Evolutionary conservation across 2,329 filamentous ascomycete species (phyloP).

Genomic region (Stemphylium beticola): DNA sequence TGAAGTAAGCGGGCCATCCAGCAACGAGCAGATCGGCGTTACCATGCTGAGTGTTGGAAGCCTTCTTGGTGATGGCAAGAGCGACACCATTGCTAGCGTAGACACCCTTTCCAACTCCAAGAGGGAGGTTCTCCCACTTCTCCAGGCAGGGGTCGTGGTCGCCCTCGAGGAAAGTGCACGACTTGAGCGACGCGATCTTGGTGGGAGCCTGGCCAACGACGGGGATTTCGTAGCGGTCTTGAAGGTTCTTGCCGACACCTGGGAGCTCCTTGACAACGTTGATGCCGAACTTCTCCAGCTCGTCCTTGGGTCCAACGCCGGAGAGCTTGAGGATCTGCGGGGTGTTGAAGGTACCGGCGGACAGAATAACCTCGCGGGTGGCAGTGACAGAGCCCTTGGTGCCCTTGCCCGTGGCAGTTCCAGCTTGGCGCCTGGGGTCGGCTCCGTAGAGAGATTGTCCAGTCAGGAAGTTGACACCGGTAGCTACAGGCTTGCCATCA

Average conservation of each 20-base stretch:
- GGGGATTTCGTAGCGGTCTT: conserved; percentile 62
- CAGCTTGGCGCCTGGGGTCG: conserved; percentile 38
- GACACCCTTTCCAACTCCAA: conserved; percentile 46
- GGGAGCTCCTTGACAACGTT: conserved; percentile 61
- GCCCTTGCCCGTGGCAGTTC: conserved; percentile 15
- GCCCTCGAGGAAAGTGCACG: conserved; percentile 48
- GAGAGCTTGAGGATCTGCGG: conserved; percentile 67
- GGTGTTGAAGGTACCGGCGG: conserved; percentile 64
- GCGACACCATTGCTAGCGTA: conserved; percentile 62
- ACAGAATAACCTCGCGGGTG: conserved; percentile 35
- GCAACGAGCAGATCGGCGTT: conserved; percentile 61
- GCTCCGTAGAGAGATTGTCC: conserved; percentile 51
- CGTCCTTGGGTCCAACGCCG: conserved; percentile 64
- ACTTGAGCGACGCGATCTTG: conserved; percentile 44
- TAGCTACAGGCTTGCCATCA: conserved; percentile 55
- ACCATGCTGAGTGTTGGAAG: conserved; percentile 46
- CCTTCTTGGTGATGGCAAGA: conserved; percentile 53
- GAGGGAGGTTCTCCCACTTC: conserved; percentile 50
- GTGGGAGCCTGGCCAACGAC: conserved; percentile 54
- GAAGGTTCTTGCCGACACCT: conserved; percentile 69
- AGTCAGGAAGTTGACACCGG: conserved; percentile 50
- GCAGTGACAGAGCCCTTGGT: conserved; percentile 36
- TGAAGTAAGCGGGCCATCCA: conserved; percentile 61
- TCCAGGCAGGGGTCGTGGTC: conserved; percentile 53
- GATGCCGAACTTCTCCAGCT: conserved; percentile 63